Conservation (phyloP, 352 stramenopile genomes). For the Chrysophaeum taylorii region DNA sequence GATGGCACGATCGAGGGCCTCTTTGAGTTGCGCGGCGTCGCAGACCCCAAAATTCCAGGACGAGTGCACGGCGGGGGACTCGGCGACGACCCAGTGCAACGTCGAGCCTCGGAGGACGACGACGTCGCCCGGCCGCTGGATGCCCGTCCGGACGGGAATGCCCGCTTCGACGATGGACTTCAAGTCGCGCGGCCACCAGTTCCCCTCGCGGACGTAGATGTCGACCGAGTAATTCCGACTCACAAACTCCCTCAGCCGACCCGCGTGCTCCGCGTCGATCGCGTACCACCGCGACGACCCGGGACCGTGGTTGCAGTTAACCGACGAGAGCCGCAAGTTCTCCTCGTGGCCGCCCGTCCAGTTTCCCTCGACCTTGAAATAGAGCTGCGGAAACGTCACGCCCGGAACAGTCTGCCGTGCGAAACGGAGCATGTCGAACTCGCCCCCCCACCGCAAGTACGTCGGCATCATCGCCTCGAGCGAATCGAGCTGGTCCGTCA, state of each 20-base stretch:
- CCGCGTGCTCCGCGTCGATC: conserved; percentile 10
- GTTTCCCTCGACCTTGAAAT: conserved; percentile 10
- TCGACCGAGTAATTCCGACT: background rate
- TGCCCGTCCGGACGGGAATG: conserved; percentile 16
- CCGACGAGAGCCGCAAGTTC: conserved; percentile 19
- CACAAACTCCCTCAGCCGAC: conserved; percentile 2
- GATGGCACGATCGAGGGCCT: background rate
- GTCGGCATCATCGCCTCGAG: background rate
- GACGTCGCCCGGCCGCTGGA: conserved; percentile 18
- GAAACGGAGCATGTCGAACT: background rate
- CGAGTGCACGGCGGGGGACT: conserved; percentile 11
- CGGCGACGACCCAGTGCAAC: conserved; percentile 16
- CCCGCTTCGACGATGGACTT: background rate
- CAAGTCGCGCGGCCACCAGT: conserved; percentile 11
- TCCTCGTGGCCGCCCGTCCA: conserved; percentile 23
- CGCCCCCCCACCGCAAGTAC: background rate
- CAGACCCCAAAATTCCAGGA: conserved; percentile 19
- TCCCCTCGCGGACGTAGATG: conserved; percentile 21
- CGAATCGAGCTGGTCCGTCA: background rate
- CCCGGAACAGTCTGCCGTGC: conserved; percentile 13
- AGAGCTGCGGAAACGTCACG: conserved; percentile 22
- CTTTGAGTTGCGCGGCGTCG: background rate
- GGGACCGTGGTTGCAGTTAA: conserved; percentile 18
- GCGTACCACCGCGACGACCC: conserved; percentile 12
- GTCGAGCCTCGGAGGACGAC: conserved; percentile 18